These are phyloP conservation scores for Sutorius eximius DNA, from an alignment of 1,284 basidiomycete species.

Conservation along the genomic window DNA sequence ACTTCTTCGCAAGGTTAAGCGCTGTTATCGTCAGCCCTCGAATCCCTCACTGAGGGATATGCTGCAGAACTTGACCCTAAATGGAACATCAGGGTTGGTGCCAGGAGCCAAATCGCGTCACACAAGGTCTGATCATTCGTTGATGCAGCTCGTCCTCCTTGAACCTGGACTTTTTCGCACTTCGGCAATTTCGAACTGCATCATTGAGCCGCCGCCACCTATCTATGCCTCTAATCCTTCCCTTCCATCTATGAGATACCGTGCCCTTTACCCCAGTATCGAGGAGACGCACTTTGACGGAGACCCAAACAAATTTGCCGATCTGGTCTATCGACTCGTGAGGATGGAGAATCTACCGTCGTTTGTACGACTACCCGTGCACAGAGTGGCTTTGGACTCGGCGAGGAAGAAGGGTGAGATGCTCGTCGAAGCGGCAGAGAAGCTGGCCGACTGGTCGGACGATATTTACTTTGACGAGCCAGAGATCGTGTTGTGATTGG, in stretches of 20 bases:
- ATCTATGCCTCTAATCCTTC: slow-evolving; percentile 27
- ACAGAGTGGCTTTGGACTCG: slow-evolving; percentile 24
- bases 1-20: background rate
- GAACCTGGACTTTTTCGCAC: slow-evolving; percentile 31
- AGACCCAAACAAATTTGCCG: slow-evolving; percentile 28
- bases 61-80: slow-evolving; percentile 27
- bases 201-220: slow-evolving; percentile 14
- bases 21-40: slow-evolving; percentile 18
- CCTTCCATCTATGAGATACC: slow-evolving; percentile 28
- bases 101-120: background rate
- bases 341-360: slow-evolving; percentile 18
- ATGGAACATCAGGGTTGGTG: slow-evolving; percentile 30
- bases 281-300: slow-evolving; percentile 21
- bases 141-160: slow-evolving; percentile 24
- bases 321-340: slow-evolving; percentile 19
- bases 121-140: slow-evolving; percentile 5
- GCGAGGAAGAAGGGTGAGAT: slow-evolving; percentile 23
- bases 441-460: slow-evolving; percentile 23
- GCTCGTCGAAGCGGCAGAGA: slow-evolving; percentile 25
- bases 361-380: slow-evolving; percentile 28
- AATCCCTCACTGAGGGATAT: slow-evolving; percentile 30
- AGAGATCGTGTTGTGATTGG: background rate
- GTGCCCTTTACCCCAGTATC: slow-evolving; percentile 21
- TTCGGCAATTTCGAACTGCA: slow-evolving; percentile 6
- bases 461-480: slow-evolving; percentile 19